Conservation (phyloP, 331 rosid genomes). For the Phaseolus coccineus region DNA sequence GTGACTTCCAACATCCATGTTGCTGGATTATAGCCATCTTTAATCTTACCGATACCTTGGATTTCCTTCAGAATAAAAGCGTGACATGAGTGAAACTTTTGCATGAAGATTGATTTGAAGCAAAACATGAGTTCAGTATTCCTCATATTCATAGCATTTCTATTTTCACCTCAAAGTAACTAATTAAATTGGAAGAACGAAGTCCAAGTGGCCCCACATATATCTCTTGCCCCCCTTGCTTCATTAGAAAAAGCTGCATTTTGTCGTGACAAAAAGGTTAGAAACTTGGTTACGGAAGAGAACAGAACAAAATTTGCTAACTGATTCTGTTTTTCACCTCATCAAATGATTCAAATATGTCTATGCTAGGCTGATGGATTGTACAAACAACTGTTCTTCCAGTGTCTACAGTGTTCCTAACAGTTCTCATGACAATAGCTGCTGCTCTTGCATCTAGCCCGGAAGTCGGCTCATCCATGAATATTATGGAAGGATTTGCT, state of each 20-base stretch:
- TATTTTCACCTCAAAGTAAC: constrained; percentile 69
- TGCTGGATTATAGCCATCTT: constrained; percentile 75
- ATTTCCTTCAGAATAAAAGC: constrained; percentile 54
- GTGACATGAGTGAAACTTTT: constrained; percentile 16
- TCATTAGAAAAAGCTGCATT: constrained; percentile 72
- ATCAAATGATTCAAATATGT: constrained; percentile 65
- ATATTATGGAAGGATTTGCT: constrained; percentile 61
- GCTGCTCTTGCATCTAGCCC: constrained; percentile 85
- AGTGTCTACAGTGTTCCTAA: constrained; percentile 69
- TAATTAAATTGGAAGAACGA: constrained; percentile 60
- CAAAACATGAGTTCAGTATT: constrained; percentile 4
- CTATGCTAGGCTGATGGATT: constrained; percentile 66
- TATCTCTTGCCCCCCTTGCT: constrained; percentile 70
- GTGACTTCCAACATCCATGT: constrained; percentile 85
- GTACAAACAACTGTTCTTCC: constrained; percentile 67
- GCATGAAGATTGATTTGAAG: constrained; percentile 5
- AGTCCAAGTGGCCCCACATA: constrained; percentile 73
- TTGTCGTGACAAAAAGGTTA: constrained; percentile 27
- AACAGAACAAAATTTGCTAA: not conserved
- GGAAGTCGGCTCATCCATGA: constrained; percentile 84
- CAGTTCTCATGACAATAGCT: constrained; percentile 77
- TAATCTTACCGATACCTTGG: constrained; percentile 61
- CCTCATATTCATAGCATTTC: not conserved
- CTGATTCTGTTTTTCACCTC: constrained; percentile 48
- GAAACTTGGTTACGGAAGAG: constrained; percentile 18